Evolutionary conservation across 495 filamentous ascomycete species (phyloP).

Genomic region (Melanomma pulvis-pyrius): DNA sequence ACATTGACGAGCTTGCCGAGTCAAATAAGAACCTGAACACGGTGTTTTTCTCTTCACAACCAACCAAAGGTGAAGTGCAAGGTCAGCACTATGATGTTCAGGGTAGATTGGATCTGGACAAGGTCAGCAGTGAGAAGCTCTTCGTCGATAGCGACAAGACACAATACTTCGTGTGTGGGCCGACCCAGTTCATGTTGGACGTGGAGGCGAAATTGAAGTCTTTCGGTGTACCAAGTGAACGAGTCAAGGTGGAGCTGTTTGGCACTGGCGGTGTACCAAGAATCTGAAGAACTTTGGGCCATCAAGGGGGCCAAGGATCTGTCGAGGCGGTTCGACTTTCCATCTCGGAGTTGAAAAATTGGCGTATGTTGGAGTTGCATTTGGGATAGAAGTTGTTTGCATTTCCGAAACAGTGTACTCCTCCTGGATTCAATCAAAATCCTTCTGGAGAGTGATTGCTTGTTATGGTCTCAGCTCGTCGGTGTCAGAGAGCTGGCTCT

Average conservation of each 20-base stretch:
- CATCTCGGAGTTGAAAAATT: not conserved
- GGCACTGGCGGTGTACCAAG: conserved; percentile 55
- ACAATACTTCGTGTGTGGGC: conserved; percentile 72
- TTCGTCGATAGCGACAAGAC: conserved; percentile 57
- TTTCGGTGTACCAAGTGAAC: conserved; percentile 56
- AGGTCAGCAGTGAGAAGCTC: conserved; percentile 56
- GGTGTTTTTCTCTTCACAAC: conserved; percentile 48
- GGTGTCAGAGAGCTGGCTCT: not conserved
- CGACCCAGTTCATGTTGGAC: conserved; percentile 66
- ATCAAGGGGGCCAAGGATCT: not conserved
- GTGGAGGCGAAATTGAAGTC: conserved; percentile 52
- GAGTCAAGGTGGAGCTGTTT: conserved; percentile 69
- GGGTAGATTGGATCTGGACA: conserved; percentile 59
- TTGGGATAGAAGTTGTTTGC: not conserved
- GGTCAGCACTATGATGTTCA: conserved; percentile 60
- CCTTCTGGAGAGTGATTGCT: not conserved
- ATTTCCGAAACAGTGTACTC: not conserved
- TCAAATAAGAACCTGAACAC: conserved; percentile 48
- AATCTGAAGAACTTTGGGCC: conserved; percentile 5
- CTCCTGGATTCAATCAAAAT: not conserved
- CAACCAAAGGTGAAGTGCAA: conserved; percentile 50
- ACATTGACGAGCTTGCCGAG: conserved; percentile 53
- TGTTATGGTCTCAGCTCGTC: not conserved
- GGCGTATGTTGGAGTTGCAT: not conserved
- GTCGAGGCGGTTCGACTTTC: too few relatives aligned